Evolutionary conservation across 2,329 filamentous ascomycete species (phyloP), one percentile per base, ranked within the genome.

Genomic region (Fusarium nelsonii): DNA sequence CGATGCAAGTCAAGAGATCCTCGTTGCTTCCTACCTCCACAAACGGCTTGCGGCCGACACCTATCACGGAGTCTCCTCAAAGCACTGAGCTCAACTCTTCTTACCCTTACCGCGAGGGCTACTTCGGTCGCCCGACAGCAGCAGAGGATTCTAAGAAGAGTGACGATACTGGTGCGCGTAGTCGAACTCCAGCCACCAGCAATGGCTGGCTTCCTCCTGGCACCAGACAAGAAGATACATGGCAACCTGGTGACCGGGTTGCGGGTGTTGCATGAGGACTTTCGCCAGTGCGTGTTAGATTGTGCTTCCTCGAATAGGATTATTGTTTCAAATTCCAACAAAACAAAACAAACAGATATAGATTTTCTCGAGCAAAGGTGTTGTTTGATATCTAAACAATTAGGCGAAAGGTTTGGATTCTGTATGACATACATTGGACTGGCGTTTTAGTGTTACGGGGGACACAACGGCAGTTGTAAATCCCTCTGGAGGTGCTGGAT

Each of bases 211-310:
- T 97, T 61, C 87, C 91, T 18, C 90, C 91, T 0, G 92, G 93
- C 9, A 97, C 93, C 3, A 94, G 89, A 76, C 92, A 95, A 78
- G 92, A 97, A 77, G 91, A 93, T 52, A 97, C 92, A 3, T 97
- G 94, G 94, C 78, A 80, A 18, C 62, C 74, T 6, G 78, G 81
- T 12, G 82, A 83, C 58, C 75, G 76, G 16, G 56, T 69, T 20
- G 73, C 74, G 9, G 71, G 73, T 14, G 61, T 74, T 34, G 72
- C 69, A 50, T 71, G 57, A 70, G 45, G 12, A 32, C 34, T 18
- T 7, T 39, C 28, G 30, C 9, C 14, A 39, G 15, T 23, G 40
- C 48, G 46, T 45, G 26, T 51, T 41, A 39, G 48, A 54, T 51
- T 54, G 34, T 46, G 44, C 9, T 52, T 65, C 44, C 36, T 26